Evolutionary conservation across 2,329 filamentous ascomycete genomes (phyloP), one percentile per base, ranked within the genome.

Genomic region (Xylaria sp.): DNA sequence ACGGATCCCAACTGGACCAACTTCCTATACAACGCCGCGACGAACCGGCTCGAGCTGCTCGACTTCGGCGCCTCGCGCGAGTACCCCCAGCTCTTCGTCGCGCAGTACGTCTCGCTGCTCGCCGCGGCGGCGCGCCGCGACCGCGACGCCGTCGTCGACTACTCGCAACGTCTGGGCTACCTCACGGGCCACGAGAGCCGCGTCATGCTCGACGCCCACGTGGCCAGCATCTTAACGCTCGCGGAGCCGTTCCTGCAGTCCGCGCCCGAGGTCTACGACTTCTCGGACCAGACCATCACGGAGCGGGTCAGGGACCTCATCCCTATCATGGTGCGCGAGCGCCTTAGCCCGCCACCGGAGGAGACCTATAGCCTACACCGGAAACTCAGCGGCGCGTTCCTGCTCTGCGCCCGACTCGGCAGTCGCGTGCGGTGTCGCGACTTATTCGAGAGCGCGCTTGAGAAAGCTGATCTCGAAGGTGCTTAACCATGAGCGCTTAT

Each of bases 1-100:
- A 99, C 96, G 5, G 96, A 99, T 78, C 96, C 96, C 50, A 99
- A 99, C 84, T 99, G 96, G 96, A 98, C 95, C 41, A 99, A 99
- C 81, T 99, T 99, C 81, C 86, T 98, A 23, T 99, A 94, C 85
- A 96, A 98, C 76, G 84, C 89, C 0, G 75, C 84, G 23, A 89
- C 86, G 3, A 84, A 89, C 75, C 92, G 90, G 77, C 90, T 99
- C 15, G 94, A 97, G 80, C 88, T 99, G 0, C 90, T 99, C 62
- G 97, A 99, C 81, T 99, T 99, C 80, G 96, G 96, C 68, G 96
- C 96, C 44, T 94, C 92, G 23, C 88, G 96, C 75, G 95, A 94
- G 73, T 99, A 91, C 78, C 94, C 94, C 0, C 86, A 89, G 48
- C 83, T 87, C 15, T 99, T 99, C 77, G 90, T 98, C 66, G 83